Evolutionary conservation across 352 stramenopile species (phyloP), one percentile per base, ranked within the genome.

Genomic region (Phytophthora idaei): DNA sequence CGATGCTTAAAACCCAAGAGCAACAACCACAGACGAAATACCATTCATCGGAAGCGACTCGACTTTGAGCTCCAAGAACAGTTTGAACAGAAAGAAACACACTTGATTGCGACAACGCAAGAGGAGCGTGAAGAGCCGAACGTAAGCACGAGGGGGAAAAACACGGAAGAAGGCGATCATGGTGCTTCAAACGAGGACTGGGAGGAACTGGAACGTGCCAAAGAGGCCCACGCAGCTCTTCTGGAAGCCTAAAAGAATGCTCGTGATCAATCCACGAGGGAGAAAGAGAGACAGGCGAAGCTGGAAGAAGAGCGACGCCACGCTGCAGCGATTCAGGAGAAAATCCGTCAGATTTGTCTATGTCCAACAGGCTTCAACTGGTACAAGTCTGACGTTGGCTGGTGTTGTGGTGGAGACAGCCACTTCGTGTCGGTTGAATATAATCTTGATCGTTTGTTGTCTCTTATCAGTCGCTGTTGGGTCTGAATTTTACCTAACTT

Each of bases 291-390:
- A 31, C 70, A 86, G 61, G 45, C 34, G 14, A 73, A 83, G 32
- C 3, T 88, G 14, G 58, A 76, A 3, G 66, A 81, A 62, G 77
- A 83, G 54, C 64, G 59, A 32, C 71, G 80, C 36, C 70, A 78
- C 9, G 71, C 69, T 14, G 39, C 39, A 28, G 74, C 74, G 3
- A 57, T 81, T 11, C 84, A 93, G 62, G 71, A 89, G 53, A 85
- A 87, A 37, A 76, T 96, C 9, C 83, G 80, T 28, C 74, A 55
- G 0, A 63, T 96, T 11, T 78, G 76, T 51, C 76, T 76, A 21
- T 97, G 90, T 29, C 85, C 83, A 3, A 61, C 62, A 9, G 89
- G 88, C 0, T 97, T 71, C 32, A 57, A 79, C 5, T 97, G 90
- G 89, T 69, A 71, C 27, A 79, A 90, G 31, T 57, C 69, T 5